phyloP scores from a whole-genome alignment of 768 basidiomycete species.

The Phlebiopsis flavidoalba region DNA sequence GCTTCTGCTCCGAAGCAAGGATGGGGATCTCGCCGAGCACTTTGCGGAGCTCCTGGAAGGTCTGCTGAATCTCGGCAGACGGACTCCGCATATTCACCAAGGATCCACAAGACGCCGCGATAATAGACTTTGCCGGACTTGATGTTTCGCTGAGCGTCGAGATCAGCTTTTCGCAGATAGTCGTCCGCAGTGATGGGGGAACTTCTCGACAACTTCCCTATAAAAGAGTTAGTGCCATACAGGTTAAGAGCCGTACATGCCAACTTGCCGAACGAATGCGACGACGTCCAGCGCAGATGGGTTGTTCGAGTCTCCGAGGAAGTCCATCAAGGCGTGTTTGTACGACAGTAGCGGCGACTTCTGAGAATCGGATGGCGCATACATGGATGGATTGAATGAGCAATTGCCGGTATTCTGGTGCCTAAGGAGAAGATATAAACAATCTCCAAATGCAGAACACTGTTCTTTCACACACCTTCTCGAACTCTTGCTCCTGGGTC shows the following conservation, averaged over 20 bases:
- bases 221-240: neutral
- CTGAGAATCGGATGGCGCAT: conserved; percentile 93
- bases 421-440: conserved; percentile 36
- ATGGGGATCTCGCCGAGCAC: conserved; percentile 98
- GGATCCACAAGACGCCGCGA: conserved; percentile 94
- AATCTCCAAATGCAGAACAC: neutral
- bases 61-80: conserved; percentile 60
- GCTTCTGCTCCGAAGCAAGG: conserved; percentile 79
- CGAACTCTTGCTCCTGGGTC: conserved; percentile 87
- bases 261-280: conserved; percentile 57
- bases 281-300: conserved; percentile 95
- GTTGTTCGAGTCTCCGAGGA: conserved; percentile 92
- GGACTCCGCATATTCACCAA: conserved; percentile 89
- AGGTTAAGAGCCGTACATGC: neutral
- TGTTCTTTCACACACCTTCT: conserved; percentile 57
- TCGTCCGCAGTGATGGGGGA: conserved; percentile 77
- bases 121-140: conserved; percentile 92
- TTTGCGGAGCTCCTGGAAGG: conserved; percentile 75
- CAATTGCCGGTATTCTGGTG: conserved; percentile 91
- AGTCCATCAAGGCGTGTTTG: conserved; percentile 91
- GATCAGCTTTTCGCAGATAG: conserved; percentile 83
- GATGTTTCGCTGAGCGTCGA: conserved; percentile 77
- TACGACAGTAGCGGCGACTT: conserved; percentile 93
- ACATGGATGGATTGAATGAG: conserved; percentile 97
- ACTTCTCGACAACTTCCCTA: conserved; percentile 96